phyloP scores from a whole-genome alignment of 108 stramenopile genomes.

The Skeletonema menzelii region DNA sequence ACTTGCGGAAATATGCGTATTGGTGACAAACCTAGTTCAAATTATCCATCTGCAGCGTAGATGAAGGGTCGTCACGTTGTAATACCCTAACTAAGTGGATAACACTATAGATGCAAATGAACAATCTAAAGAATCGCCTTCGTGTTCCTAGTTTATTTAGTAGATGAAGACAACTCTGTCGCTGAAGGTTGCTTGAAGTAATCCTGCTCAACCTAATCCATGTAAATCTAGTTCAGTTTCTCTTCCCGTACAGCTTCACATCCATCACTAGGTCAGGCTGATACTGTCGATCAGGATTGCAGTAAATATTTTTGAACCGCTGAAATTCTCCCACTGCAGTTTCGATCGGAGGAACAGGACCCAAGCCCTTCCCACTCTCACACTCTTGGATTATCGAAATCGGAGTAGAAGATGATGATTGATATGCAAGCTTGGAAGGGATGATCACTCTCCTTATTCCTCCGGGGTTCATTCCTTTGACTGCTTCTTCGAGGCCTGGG shows the following conservation, averaged over 20 bases:
- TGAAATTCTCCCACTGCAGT: constrained; percentile 64
- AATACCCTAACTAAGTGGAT: not conserved
- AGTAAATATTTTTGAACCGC: constrained; percentile 82
- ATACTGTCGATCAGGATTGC: constrained; percentile 67
- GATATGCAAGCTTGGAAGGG: constrained; percentile 58
- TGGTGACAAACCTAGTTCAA: not conserved
- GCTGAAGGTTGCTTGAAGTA: not conserved
- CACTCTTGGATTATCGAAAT: constrained; percentile 42
- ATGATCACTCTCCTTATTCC: constrained; percentile 70
- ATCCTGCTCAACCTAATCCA: not conserved
- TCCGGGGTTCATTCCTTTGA: constrained; percentile 64
- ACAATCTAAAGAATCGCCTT: not conserved
- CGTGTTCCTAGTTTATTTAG: not conserved
- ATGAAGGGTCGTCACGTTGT: not conserved
- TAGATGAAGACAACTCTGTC: not conserved
- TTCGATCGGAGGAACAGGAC: constrained; percentile 57
- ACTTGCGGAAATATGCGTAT: not conserved
- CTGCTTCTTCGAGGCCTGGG: constrained; percentile 64
- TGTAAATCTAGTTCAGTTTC: constrained; percentile 12
- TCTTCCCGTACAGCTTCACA: constrained; percentile 67
- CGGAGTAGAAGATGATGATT: constrained; percentile 9
- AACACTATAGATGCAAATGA: not conserved
- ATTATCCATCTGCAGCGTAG: not conserved
- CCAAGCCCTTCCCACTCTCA: constrained; percentile 49
- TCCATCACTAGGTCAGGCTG: constrained; percentile 83